Percentiles rank a stretch among this genome's conserved stretches.
Conservation (phyloP, 2,329 filamentous ascomycete genomes). For the Lecanosticta acicola region DNA sequence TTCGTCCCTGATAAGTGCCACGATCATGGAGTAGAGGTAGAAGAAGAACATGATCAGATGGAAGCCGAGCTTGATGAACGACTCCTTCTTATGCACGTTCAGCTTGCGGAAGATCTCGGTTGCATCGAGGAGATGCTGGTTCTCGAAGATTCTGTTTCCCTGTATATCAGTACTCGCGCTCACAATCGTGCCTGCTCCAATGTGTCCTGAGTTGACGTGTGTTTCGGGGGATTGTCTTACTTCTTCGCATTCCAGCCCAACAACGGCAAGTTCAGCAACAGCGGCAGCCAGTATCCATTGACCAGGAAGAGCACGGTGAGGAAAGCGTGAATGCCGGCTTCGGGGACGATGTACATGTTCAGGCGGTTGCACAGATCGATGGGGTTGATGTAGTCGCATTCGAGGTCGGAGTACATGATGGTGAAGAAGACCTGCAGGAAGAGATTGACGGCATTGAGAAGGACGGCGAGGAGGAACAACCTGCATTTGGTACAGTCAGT, state of each 20-base stretch:
- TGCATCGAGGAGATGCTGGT: slow-evolving; percentile 92
- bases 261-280: slow-evolving; percentile 87
- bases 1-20: slow-evolving; percentile 94
- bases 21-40: slow-evolving; percentile 66
- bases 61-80: slow-evolving; percentile 97
- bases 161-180: slow-evolving; percentile 26
- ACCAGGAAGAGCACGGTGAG: slow-evolving; percentile 93
- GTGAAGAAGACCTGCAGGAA: slow-evolving; percentile 99
- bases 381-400: slow-evolving; percentile 99
- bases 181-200: no score
- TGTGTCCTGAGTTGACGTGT: no score
- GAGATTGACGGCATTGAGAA: slow-evolving; percentile 99
- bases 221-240: slow-evolving; percentile 56
- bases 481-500: slow-evolving; percentile 35
- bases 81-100: slow-evolving; percentile 99
- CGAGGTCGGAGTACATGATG: slow-evolving; percentile 99
- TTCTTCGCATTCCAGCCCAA: slow-evolving; percentile 96
- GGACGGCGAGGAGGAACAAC: slow-evolving; percentile 94
- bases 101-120: slow-evolving; percentile 99
- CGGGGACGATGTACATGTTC: slow-evolving; percentile 98
- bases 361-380: slow-evolving; percentile 99
- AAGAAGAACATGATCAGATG: slow-evolving; percentile 99
- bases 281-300: slow-evolving; percentile 96
- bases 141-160: slow-evolving; percentile 75
- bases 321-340: slow-evolving; percentile 95